Evolutionary conservation across 805 yeast species (phyloP).

Genomic region (Candida adriatica): DNA sequence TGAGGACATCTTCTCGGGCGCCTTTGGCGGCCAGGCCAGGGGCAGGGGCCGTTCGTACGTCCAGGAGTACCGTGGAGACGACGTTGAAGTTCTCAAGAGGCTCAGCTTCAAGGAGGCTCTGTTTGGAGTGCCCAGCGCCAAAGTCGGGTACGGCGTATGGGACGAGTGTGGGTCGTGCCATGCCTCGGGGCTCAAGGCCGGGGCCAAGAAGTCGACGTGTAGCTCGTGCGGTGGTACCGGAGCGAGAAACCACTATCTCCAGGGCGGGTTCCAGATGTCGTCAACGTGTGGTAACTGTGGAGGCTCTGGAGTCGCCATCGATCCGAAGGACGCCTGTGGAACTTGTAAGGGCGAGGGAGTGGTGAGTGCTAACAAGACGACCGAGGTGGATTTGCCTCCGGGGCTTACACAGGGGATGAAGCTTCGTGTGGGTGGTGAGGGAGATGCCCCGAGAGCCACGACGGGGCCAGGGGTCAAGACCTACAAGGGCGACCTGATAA

Average conservation of each 20-base stretch:
- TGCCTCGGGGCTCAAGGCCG: constrained; percentile 80
- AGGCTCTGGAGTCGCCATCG: constrained; percentile 80
- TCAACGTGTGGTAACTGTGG: constrained; percentile 83
- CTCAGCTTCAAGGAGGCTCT: constrained; percentile 82
- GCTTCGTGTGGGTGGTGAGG: constrained; percentile 78
- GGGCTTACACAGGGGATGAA: constrained; percentile 86
- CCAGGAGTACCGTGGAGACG: constrained; percentile 83
- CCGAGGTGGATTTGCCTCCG: constrained; percentile 78
- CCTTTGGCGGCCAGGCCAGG: constrained; percentile 10
- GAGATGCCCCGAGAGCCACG: constrained; percentile 80
- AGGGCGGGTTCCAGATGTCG: constrained; percentile 96
- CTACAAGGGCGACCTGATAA: constrained; percentile 80
- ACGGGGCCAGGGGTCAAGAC: constrained; percentile 62
- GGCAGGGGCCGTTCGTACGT: constrained; percentile 34
- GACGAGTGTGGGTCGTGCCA: constrained; percentile 74
- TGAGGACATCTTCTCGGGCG: constrained; percentile 52
- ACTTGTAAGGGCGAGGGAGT: constrained; percentile 92
- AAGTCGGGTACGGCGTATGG: constrained; percentile 64
- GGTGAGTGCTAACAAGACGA: constrained; percentile 54
- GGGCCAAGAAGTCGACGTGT: constrained; percentile 73
- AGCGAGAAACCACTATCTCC: constrained; percentile 71
- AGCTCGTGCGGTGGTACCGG: constrained; percentile 91
- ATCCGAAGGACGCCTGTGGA: constrained; percentile 61
- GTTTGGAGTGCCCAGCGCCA: constrained; percentile 60
- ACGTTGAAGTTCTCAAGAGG: constrained; percentile 71